These are phyloP conservation scores for Aureobasidium namibiae DNA, from an alignment of 2,329 filamentous ascomycete genomes.

Conservation along the genomic window DNA sequence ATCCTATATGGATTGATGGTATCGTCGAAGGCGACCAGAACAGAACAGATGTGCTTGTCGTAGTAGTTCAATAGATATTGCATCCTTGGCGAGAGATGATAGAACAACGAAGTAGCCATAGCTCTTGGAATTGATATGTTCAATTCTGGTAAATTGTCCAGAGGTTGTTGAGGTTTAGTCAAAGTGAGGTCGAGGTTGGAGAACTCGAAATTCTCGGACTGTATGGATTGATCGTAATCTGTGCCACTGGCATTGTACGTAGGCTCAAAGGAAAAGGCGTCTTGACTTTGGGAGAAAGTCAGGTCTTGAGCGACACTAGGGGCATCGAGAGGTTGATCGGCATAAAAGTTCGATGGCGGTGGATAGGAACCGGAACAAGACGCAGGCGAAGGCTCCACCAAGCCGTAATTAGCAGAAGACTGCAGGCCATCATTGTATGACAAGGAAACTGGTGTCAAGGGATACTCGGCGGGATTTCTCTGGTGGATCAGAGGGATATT, in stretches of 20 bases:
- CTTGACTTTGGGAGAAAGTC: background rate
- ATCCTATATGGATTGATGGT: slow-evolving; percentile 78
- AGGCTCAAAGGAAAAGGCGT: background rate
- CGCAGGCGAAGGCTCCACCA: background rate
- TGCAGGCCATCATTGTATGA: background rate
- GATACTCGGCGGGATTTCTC: background rate
- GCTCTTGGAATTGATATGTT: slow-evolving; percentile 22
- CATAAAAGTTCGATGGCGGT: background rate
- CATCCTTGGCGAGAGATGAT: slow-evolving; percentile 64
- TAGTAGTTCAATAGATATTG: slow-evolving; percentile 91
- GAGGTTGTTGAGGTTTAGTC: background rate
- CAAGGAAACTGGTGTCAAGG: background rate
- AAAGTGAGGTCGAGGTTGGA: background rate
- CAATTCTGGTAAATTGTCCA: background rate
- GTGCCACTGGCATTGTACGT: background rate
- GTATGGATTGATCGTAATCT: background rate
- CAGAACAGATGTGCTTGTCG: slow-evolving; percentile 82
- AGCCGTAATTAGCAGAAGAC: background rate
- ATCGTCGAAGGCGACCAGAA: slow-evolving; percentile 84
- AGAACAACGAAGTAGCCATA: slow-evolving; percentile 32
- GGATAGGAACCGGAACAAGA: background rate
- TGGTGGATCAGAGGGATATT: background rate
- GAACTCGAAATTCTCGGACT: slow-evolving; percentile 9
- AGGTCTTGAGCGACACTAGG: background rate
- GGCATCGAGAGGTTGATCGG: background rate